Conservation (phyloP, 306 rosid species). For the Citrullus amarus region DNA sequence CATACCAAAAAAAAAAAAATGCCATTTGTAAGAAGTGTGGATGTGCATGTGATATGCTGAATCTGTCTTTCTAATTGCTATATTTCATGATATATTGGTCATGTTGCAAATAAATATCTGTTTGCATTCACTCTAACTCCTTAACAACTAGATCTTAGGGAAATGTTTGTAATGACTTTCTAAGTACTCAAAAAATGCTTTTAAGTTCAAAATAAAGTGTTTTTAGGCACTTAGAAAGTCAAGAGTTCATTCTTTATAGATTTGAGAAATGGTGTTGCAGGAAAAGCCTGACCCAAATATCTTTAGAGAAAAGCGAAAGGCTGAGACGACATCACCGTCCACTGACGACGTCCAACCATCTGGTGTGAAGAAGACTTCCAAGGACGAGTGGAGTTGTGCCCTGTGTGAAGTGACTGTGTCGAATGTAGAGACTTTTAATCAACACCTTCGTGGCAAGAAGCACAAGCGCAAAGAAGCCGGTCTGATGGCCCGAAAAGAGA, state of each 20-base stretch:
- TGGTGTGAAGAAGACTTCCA: slow-evolving; percentile 27
- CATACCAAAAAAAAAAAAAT: background rate
- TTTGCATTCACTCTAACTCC: background rate
- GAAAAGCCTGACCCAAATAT: slow-evolving; percentile 34
- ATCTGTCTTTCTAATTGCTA: background rate
- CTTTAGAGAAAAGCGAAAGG: slow-evolving; percentile 31
- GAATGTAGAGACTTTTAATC: slow-evolving; percentile 19
- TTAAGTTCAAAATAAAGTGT: background rate
- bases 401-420: slow-evolving; percentile 33
- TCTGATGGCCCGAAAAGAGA: slow-evolving; percentile 8
- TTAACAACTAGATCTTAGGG: background rate
- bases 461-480: slow-evolving; percentile 43
- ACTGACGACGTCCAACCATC: slow-evolving; percentile 1
- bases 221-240: background rate
- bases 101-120: background rate
- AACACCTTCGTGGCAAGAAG: slow-evolving; percentile 54
- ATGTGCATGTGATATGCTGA: background rate
- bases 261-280: slow-evolving; percentile 27
- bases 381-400: slow-evolving; percentile 51
- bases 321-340: slow-evolving; percentile 2
- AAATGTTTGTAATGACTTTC: background rate
- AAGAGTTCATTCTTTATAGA: background rate
- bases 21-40: background rate
- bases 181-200: no score
- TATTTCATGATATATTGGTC: background rate